Evolutionary conservation across 1,139 yeast species (phyloP), one percentile per base, ranked within the genome.

Genomic region (Kazachstania sp.): DNA sequence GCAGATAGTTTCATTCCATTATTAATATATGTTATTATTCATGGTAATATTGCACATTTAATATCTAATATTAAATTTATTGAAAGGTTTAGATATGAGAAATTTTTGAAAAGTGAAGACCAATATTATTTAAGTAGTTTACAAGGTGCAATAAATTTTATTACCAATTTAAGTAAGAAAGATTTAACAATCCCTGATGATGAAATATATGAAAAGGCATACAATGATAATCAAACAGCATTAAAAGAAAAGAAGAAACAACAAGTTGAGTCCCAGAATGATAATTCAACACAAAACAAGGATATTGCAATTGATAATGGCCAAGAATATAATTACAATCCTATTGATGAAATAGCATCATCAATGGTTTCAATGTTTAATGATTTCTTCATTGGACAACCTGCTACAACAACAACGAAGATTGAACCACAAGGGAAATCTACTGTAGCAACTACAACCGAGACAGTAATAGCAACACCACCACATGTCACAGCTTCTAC

Each of bases 1-100:
- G 99, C 99, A 0, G 99, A 94, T 66, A 78, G 86, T 29, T 94
- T 94, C 64, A 75, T 94, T 28, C 98, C 99, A 0, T 67, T 92
- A 41, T 70, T 94, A 45, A 88, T 94, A 35, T 81, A 82, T 55
- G 84, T 92, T 7, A 77, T 90, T 2, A 67, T 92, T 42, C 82
- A 81, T 56, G 81, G 95, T 1, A 73, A 76, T 45, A 74, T 74
- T 44, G 76, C 83, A 34, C 69, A 80, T 56, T 67, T 94, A 31
- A 75, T 79, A 16, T 86, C 96, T 18, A 90, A 92, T 61, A 68
- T 90, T 53, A 80, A 77, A 52, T 94, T 87, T 63, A 87, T 92
- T 55, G 95, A 88, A 61, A 72, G 92, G 48, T 92, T 85, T 64
- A 70, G 97, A 54, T 79, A 79, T 44, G 79, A 77, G 4, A 86